Conservation (phyloP, 768 basidiomycete genomes). For the Phaeotremella skinneri region DNA sequence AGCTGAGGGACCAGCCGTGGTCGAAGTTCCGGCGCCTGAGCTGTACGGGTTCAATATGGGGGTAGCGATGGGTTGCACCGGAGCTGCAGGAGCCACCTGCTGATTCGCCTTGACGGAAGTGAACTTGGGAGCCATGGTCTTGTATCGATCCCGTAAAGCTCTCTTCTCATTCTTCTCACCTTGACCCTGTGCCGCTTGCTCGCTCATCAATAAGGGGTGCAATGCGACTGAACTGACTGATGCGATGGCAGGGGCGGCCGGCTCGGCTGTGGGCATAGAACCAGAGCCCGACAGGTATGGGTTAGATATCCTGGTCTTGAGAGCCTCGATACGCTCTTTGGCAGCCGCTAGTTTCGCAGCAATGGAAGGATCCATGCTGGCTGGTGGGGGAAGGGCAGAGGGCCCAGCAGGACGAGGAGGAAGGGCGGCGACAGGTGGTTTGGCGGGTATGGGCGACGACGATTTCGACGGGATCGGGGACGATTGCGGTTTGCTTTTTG, state of each 20-base stretch:
- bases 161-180: constrained; percentile 43
- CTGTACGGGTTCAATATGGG: constrained; percentile 71
- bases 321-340: constrained; percentile 76
- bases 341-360: constrained; percentile 75
- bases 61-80: constrained; percentile 51
- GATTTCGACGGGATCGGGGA: constrained; percentile 27
- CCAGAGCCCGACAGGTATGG: constrained; percentile 63
- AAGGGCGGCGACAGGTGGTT: constrained; percentile 53
- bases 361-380: constrained; percentile 27
- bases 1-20: constrained; percentile 22
- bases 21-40: constrained; percentile 47
- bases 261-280: constrained; percentile 28
- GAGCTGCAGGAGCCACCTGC: constrained; percentile 67
- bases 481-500: constrained; percentile 20
- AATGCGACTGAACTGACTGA: constrained; percentile 31
- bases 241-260: background rate
- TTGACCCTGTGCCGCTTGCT: constrained; percentile 16
- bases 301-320: constrained; percentile 74
- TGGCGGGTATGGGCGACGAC: constrained; percentile 53
- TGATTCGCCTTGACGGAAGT: constrained; percentile 77
- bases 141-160: constrained; percentile 74
- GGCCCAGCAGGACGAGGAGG: constrained; percentile 57
- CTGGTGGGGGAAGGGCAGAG: constrained; percentile 49
- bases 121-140: constrained; percentile 98
- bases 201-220: constrained; percentile 39